Percentiles rank a stretch among this genome's conserved stretches.
Evolutionary conservation across 2,329 filamentous ascomycete genomes (phyloP).

Genomic region (Penicillium digitatum): DNA sequence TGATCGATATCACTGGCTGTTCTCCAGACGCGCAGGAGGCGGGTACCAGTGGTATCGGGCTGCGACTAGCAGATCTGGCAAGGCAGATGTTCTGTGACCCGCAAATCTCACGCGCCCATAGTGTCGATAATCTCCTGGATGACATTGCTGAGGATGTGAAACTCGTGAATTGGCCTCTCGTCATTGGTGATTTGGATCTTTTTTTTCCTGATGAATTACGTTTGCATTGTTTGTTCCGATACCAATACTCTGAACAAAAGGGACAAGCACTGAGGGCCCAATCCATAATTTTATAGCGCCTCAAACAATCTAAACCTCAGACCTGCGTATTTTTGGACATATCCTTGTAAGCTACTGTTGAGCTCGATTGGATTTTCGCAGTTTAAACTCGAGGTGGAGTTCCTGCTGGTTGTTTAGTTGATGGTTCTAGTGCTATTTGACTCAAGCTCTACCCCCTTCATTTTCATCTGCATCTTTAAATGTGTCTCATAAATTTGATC

Average conservation of each 20-base stretch:
- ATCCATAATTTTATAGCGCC: background rate
- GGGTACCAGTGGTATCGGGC: background rate
- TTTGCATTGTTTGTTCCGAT: slow-evolving; percentile 33
- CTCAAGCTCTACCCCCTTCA: background rate
- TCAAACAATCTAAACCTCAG: background rate
- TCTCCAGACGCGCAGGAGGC: background rate
- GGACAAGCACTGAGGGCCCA: too few species aligned
- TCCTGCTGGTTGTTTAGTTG: background rate
- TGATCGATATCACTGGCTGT: slow-evolving; percentile 15
- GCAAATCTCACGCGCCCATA: slow-evolving; percentile 20
- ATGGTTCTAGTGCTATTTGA: slow-evolving; percentile 24
- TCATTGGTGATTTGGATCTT: slow-evolving; percentile 11
- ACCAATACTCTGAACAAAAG: background rate
- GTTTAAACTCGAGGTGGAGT: background rate
- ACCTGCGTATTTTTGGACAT: background rate
- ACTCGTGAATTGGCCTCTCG: slow-evolving; percentile 7
- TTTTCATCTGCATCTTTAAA: background rate
- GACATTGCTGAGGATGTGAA: slow-evolving; percentile 20
- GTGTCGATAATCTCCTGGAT: slow-evolving; percentile 18
- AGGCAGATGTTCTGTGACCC: slow-evolving; percentile 12
- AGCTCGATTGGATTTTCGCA: background rate
- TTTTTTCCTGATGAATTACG: slow-evolving; percentile 18
- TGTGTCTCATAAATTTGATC: background rate
- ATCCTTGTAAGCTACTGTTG: background rate
- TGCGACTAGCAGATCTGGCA: slow-evolving; percentile 16